Evolutionary conservation across 1,284 basidiomycete genomes (phyloP), one percentile per base, ranked within the genome.

Genomic region (Ganoderma lingzhi): DNA sequence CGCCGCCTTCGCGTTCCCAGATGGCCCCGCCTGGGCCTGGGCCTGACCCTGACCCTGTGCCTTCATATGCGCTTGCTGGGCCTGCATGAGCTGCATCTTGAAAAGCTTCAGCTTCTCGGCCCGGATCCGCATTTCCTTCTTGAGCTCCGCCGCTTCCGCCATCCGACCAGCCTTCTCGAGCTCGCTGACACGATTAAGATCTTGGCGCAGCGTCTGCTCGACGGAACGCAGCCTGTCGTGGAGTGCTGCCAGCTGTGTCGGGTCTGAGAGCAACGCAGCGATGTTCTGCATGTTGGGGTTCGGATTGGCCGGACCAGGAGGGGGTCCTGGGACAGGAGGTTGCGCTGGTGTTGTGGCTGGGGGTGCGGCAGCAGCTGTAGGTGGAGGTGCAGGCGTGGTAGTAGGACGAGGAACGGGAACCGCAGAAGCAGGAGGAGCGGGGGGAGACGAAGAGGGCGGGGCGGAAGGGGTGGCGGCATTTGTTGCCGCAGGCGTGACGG

Each of bases 391-490:
- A 1, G 60, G 44, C 14, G 30, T 55, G 19, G 55, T 19, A 3
- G 58, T 8, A 15, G 65, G 8, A 8, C 42, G 37, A 6, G 48
- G 48, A 61, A 48, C 42, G 56, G 56, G 48, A 44, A 42, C 60
- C 42, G 45, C 51, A 30, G 51, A n/a, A 37, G 41, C 56, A 32
- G 51, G 48, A 28, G 48, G 23, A 1, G 12, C 23, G 14, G 48
- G 10, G 15, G 70, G 45, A 19, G 67, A 51, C 0, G 68, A 42
- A 6, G 65, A 56, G 15, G 73, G 66, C 17, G 65, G 70, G 28
- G 44, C 48, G n/a, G 70, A 62, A 6, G 74, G 63, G 4, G 71
- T 45, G 2, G 68, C 58, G n/a, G 73, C 63, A 3, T 72, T 63
- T 4, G 71, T 37, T 3, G 66, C 55, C 12, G 76, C 68, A n/a